Evolutionary conservation across 768 basidiomycete species (phyloP).

Genomic region (Phylloporus rhodoxanthus): DNA sequence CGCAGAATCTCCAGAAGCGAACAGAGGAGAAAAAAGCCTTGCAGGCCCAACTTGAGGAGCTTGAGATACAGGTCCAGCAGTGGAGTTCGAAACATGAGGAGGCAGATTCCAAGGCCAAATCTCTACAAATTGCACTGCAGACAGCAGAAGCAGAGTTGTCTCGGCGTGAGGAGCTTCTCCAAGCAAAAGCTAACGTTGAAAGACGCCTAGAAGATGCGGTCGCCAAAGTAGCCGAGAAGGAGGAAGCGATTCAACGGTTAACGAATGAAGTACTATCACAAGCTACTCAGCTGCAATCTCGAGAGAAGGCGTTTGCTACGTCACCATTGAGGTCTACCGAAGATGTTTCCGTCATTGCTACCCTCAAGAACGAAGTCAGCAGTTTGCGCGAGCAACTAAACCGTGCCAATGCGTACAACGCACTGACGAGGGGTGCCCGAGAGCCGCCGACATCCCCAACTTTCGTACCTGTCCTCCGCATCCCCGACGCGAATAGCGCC

Average conservation of each 20-base stretch:
- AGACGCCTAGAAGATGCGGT: constrained; percentile 72
- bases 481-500: constrained; percentile 36
- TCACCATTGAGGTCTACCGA: constrained; percentile 66
- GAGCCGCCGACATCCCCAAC: constrained; percentile 80
- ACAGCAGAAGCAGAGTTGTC: constrained; percentile 64
- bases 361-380: constrained; percentile 89
- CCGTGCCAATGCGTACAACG: constrained; percentile 87
- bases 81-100: constrained; percentile 90
- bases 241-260: constrained; percentile 74
- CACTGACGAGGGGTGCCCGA: constrained; percentile 69
- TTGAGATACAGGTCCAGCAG: constrained; percentile 81
- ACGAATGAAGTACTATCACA: constrained; percentile 72
- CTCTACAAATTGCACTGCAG: constrained; percentile 64
- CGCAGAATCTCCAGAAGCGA: constrained; percentile 85
- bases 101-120: constrained; percentile 64
- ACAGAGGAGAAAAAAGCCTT: constrained; percentile 88
- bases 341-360: constrained; percentile 80
- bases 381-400: constrained; percentile 92
- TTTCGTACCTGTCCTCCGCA: constrained; percentile 73
- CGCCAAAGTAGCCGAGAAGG: constrained; percentile 72
- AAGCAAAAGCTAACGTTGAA: constrained; percentile 74
- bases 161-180: constrained; percentile 68
- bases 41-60: constrained; percentile 61
- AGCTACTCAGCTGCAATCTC: constrained; percentile 68
- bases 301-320: constrained; percentile 63